Evolutionary conservation across 441 rosid species (phyloP).

Genomic region (Arabidopsis lyrata): DNA sequence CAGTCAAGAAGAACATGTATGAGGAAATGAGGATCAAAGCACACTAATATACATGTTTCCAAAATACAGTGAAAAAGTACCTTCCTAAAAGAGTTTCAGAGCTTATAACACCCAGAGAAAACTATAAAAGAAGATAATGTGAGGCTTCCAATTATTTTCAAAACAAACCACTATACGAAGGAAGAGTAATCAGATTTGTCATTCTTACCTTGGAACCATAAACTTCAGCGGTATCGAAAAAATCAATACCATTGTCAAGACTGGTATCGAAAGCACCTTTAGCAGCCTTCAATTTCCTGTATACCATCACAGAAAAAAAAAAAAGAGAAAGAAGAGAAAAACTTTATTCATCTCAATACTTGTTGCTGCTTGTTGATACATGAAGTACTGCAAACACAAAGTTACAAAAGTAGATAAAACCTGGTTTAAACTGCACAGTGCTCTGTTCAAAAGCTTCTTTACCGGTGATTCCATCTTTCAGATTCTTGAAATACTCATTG

Average conservation of each 20-base stretch:
- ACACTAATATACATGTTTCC: neutral
- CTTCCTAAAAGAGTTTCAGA: constrained; percentile 93
- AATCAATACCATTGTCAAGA: constrained; percentile 75
- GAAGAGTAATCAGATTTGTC: too few relatives aligned
- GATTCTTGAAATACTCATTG: too few relatives aligned
- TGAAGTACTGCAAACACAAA: too few relatives aligned
- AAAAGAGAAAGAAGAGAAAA: too few relatives aligned
- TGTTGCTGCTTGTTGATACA: neutral
- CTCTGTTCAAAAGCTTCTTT: too few relatives aligned
- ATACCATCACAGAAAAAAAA: constrained; percentile 50
- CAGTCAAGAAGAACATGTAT: constrained; percentile 2
- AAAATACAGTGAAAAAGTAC: constrained; percentile 45
- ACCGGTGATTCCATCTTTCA: too few relatives aligned
- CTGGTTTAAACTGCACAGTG: too few relatives aligned
- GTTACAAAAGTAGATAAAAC: too few relatives aligned
- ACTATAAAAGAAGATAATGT: constrained; percentile 49
- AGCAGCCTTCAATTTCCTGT: constrained; percentile 82
- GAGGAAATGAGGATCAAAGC: neutral
- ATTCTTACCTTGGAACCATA: constrained; percentile 90
- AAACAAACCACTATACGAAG: neutral
- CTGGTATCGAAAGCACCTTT: constrained; percentile 81
- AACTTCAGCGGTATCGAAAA: constrained; percentile 94
- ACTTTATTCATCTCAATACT: neutral
- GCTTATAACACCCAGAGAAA: constrained; percentile 70
- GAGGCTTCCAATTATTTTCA: neutral